phyloP scores from a whole-genome alignment of 2,329 filamentous ascomycete genomes.

The Fusarium aywerte region DNA sequence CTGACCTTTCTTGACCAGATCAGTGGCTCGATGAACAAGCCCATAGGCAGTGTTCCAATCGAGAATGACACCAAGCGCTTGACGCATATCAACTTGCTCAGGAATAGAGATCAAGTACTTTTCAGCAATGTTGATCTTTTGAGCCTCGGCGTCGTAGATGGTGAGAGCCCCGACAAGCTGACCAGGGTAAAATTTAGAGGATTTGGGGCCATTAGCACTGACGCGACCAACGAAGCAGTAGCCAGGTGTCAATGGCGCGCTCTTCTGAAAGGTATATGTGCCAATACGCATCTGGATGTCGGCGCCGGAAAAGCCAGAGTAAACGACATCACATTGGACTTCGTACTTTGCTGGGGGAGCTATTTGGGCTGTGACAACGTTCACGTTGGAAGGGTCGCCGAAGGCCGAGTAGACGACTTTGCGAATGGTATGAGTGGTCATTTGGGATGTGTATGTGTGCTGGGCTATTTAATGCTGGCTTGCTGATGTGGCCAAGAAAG shows the following conservation, averaged over 20 bases:
- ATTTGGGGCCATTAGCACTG: conserved; percentile 51
- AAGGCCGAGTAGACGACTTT: conserved; percentile 58
- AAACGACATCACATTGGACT: conserved; percentile 60
- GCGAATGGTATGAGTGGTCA: conserved; percentile 51
- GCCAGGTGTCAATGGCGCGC: conserved; percentile 60
- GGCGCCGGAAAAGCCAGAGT: conserved; percentile 59
- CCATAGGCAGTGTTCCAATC: conserved; percentile 60
- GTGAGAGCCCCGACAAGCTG: conserved; percentile 52
- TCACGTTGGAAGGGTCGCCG: conserved; percentile 54
- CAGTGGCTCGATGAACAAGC: conserved; percentile 52
- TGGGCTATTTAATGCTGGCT: not conserved
- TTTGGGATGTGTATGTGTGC: not conserved
- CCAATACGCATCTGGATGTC: conserved; percentile 63
- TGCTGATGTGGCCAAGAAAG: not conserved
- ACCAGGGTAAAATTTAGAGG: conserved; percentile 48
- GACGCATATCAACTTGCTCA: conserved; percentile 52
- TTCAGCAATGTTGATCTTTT: conserved; percentile 59
- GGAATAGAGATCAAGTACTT: conserved; percentile 59
- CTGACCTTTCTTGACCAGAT: conserved; percentile 54
- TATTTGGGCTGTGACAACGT: conserved; percentile 51
- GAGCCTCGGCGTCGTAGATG: conserved; percentile 57
- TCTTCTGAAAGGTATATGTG: conserved; percentile 57
- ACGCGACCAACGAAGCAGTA: conserved; percentile 61
- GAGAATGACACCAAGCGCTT: conserved; percentile 55
- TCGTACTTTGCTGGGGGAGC: conserved; percentile 55